Conservation (phyloP, 345 rosid species). For the Reutealis trisperma region DNA sequence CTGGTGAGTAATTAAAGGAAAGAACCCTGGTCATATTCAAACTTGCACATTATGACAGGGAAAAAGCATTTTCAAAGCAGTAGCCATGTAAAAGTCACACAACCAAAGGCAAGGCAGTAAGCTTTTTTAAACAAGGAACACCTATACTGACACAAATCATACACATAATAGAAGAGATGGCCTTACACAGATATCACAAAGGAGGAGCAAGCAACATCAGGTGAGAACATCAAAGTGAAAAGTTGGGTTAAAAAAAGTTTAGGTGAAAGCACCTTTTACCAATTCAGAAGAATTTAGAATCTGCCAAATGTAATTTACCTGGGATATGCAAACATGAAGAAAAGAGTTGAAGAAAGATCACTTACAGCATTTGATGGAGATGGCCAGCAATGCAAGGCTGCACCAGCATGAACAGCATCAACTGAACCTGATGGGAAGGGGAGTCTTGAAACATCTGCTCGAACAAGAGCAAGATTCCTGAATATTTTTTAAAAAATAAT, state of each 20-base stretch:
- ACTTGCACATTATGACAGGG: background rate
- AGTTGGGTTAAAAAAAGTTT: background rate
- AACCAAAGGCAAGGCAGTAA: background rate
- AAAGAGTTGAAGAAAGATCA: conserved; percentile 4
- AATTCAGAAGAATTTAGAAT: background rate
- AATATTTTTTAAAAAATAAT: conserved; percentile 20
- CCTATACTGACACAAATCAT: background rate
- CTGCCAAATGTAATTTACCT: background rate
- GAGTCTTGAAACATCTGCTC: conserved; percentile 91
- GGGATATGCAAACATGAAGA: conserved; percentile 3
- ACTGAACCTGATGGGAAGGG: conserved; percentile 80
- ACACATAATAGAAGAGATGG: background rate
- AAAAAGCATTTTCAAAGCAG: background rate
- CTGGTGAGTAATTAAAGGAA: background rate
- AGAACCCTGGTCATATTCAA: background rate
- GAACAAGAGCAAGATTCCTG: conserved; percentile 84
- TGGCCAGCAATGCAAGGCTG: conserved; percentile 96
- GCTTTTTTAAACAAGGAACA: background rate
- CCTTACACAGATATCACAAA: background rate
- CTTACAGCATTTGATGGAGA: conserved; percentile 91
- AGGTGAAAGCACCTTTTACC: background rate
- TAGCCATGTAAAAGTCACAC: background rate
- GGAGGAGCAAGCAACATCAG: background rate
- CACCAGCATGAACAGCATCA: conserved; percentile 96
- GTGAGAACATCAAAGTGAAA: background rate